These are phyloP conservation scores for Triadica sebifera DNA, from an alignment of 345 rosid species.

Conservation along the genomic window DNA sequence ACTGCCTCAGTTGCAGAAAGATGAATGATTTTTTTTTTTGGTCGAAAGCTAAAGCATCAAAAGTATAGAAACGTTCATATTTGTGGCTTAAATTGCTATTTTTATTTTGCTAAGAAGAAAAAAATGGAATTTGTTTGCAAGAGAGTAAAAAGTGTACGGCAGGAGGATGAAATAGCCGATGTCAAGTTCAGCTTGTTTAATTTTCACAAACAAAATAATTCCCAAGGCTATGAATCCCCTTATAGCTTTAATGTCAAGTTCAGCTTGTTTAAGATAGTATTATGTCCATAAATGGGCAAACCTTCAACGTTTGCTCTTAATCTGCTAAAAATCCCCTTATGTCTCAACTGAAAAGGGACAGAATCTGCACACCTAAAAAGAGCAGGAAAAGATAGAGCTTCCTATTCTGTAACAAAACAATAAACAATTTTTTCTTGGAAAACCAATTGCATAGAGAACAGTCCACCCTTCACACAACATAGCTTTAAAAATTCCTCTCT, in stretches of 20 bases:
- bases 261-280: too few relatives aligned
- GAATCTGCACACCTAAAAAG: too few relatives aligned
- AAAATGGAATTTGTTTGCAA: too few relatives aligned
- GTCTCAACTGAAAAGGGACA: too few relatives aligned
- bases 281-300: background rate
- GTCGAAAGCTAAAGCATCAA: background rate
- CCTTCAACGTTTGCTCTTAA: background rate
- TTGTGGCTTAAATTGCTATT: background rate
- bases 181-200: too few relatives aligned
- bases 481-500: background rate
- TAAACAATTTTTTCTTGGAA: constrained; percentile 1
- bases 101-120: too few relatives aligned
- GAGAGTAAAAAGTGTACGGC: too few relatives aligned
- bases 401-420: background rate
- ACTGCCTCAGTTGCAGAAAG: background rate
- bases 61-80: background rate
- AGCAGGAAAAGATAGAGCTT: background rate
- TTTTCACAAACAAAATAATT: too few relatives aligned
- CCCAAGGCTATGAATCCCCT: too few relatives aligned
- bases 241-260: too few relatives aligned
- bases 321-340: background rate
- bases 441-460: background rate
- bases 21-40: background rate
- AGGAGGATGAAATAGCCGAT: background rate
- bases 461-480: background rate